Conservation (phyloP, 2,329 filamentous ascomycete species). For the Diaporthe caulivora region DNA sequence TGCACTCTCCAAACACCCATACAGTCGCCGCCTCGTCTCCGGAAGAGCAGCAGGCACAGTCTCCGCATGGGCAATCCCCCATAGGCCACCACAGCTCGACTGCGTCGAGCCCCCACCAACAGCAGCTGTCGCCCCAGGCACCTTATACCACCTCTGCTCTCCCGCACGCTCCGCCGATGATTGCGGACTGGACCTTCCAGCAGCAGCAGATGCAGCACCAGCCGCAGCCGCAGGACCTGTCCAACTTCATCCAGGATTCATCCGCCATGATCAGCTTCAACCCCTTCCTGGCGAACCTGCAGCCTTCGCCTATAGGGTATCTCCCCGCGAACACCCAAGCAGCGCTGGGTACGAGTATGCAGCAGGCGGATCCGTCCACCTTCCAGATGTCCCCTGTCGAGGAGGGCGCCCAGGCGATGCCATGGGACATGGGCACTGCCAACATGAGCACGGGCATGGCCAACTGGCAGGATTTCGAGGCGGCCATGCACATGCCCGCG, state of each 20-base stretch:
- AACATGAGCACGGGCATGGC: constrained; percentile 76
- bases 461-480: constrained; percentile 85
- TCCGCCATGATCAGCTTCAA: constrained; percentile 66
- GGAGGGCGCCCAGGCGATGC: constrained; percentile 57
- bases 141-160: constrained; percentile 62
- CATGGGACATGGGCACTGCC: constrained; percentile 52
- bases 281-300: constrained; percentile 64
- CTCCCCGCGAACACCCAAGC: constrained; percentile 73
- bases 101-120: constrained; percentile 65
- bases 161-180: constrained; percentile 59
- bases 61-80: constrained; percentile 54
- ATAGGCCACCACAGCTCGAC: constrained; percentile 58
- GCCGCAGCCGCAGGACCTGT: constrained; percentile 60
- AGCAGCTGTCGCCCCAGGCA: constrained; percentile 62
- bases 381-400: constrained; percentile 73
- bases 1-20: constrained; percentile 54
- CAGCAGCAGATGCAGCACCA: constrained; percentile 62
- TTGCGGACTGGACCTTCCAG: constrained; percentile 74
- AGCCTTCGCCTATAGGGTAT: constrained; percentile 70
- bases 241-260: constrained; percentile 69
- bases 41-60: constrained; percentile 63
- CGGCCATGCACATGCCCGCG: constrained; percentile 62
- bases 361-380: constrained; percentile 66
- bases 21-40: constrained; percentile 64
- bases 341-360: constrained; percentile 70